These are phyloP conservation scores for Neurospora intermedia DNA, from an alignment of 495 filamentous ascomycete genomes.

Conservation along the genomic window DNA sequence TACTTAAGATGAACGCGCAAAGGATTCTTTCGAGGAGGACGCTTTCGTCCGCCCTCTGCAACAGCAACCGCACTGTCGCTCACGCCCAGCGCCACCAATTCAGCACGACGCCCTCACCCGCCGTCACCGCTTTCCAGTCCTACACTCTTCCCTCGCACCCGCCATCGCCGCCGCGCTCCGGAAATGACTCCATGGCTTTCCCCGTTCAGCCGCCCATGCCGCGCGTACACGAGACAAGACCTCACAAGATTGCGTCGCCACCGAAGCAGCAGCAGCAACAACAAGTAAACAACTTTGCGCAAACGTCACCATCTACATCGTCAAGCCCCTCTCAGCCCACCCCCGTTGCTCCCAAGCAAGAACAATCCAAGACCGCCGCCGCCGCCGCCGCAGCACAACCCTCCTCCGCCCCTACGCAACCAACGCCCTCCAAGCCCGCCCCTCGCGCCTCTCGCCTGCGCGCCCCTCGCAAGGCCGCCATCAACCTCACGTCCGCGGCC, in stretches of 20 bases:
- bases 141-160: conserved; percentile 50
- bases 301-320: not conserved
- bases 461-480: conserved; percentile 72
- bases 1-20: conserved; percentile 18
- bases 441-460: conserved; percentile 55
- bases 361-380: conserved; percentile 14
- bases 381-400: conserved; percentile 3
- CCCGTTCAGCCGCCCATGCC: conserved; percentile 27
- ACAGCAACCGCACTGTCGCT: not conserved
- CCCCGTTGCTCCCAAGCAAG: conserved; percentile 13
- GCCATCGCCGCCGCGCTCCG: conserved; percentile 53
- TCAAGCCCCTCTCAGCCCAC: conserved; percentile 11
- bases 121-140: conserved; percentile 60
- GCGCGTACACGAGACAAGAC: conserved; percentile 42
- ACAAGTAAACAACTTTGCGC: conserved; percentile 10
- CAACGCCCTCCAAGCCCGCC: conserved; percentile 3
- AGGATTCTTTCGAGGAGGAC: conserved; percentile 13
- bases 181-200: conserved; percentile 59
- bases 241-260: conserved; percentile 25
- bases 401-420: not conserved
- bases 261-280: conserved; percentile 9
- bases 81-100: conserved; percentile 48
- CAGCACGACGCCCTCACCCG: conserved; percentile 46
- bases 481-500: conserved; percentile 71
- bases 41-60: conserved; percentile 20